Evolutionary conservation across 345 rosid species (phyloP).

Genomic region (Barbarea vulgaris): DNA sequence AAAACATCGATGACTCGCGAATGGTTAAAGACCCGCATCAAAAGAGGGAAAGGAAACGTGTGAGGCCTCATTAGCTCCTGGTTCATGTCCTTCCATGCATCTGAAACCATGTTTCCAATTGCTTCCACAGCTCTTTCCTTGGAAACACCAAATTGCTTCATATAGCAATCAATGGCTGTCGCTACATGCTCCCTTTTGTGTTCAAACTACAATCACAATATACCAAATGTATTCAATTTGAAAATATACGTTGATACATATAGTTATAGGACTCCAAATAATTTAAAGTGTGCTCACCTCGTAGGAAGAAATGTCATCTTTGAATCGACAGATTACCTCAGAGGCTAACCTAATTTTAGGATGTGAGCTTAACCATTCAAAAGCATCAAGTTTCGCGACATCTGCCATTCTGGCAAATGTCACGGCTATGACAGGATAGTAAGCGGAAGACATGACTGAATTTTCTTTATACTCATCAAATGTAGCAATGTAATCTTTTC

Average conservation of each 20-base stretch:
- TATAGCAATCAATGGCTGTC: constrained; percentile 32
- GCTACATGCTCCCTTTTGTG: constrained; percentile 30
- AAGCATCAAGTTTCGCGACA: constrained; percentile 24
- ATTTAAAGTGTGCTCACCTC: constrained; percentile 7
- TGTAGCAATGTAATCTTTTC: constrained; percentile 15
- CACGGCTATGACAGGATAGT: background rate
- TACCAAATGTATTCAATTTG: background rate
- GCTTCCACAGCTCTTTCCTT: constrained; percentile 15
- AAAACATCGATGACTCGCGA: constrained; percentile 27
- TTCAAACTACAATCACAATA: constrained; percentile 12
- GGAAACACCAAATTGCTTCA: constrained; percentile 30
- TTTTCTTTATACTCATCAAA: constrained; percentile 36
- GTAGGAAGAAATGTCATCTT: constrained; percentile 21
- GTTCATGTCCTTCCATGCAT: constrained; percentile 40
- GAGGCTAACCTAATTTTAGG: constrained; percentile 35
- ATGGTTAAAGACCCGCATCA: constrained; percentile 17
- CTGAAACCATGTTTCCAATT: background rate
- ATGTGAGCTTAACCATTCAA: constrained; percentile 25
- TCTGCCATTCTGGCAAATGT: constrained; percentile 16
- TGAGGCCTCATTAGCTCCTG: constrained; percentile 32
- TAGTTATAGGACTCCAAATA: background rate
- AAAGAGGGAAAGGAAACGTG: constrained; percentile 1
- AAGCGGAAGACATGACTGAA: background rate
- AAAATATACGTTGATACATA: background rate
- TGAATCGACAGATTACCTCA: background rate